Percentiles rank a stretch among this genome's conserved stretches.
Conservation (phyloP, 257 asterid genomes). For the Solanum clarkiae region DNA sequence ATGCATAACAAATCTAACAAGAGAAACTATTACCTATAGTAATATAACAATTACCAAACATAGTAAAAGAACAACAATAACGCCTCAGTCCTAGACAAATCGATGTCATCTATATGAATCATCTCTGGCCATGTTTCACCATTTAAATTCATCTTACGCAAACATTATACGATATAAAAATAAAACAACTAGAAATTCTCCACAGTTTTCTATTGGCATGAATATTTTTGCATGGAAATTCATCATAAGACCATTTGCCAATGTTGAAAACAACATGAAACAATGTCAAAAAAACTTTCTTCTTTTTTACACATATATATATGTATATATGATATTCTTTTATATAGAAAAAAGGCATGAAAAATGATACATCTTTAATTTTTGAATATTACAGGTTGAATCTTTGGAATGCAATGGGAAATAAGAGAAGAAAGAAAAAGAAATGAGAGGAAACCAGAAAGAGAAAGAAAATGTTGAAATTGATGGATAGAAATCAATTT, state of each 20-base stretch:
- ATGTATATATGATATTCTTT: accelerated
- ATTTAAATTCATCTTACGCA: neutral
- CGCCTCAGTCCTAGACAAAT: neutral
- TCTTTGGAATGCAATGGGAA: neutral
- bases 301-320: neutral
- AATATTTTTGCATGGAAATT: neutral
- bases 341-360: neutral
- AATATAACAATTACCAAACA: neutral
- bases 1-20: neutral
- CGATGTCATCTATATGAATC: neutral
- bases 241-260: neutral
- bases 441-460: neutral
- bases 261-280: neutral
- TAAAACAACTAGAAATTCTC: neutral
- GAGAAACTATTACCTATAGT: neutral
- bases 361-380: neutral
- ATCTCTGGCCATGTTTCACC: neutral
- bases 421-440: neutral
- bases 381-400: neutral
- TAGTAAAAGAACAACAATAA: neutral
- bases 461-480: neutral
- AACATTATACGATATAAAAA: neutral
- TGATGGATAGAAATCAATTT: neutral
- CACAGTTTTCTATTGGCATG: neutral
- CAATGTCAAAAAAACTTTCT: neutral